Base-by-base conservation (phyloP, 805 yeast genomes). In the Metschnikowia colocasiae region DNA sequence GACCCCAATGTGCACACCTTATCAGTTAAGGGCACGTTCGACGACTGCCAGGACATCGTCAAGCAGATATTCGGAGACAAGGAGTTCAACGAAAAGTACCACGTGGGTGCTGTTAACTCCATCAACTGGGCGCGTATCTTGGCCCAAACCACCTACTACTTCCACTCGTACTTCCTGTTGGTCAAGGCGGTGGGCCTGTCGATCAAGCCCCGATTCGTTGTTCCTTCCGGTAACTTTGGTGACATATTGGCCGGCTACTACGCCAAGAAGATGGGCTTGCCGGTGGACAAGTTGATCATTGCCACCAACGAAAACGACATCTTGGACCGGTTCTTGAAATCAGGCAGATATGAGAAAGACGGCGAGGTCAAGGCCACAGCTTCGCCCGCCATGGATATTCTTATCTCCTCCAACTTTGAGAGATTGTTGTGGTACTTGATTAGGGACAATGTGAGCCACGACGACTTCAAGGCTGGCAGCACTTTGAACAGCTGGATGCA, bases 41-140 rank as follows among this genome's bases (percentile, higher is more conserved):
- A 94, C 67, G 97, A 94, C 71, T 94, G 99, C 71, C 99, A 94
- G 74, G 97, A 89, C 61, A 81, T 91, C 48, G 98, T 94, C 53
- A 94, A 94, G 71, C 86, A 85, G 61, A 83, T 92, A 52, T 94
- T 94, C 67, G 94, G 92, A 51, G 99, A 94, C 66, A 71, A 65
- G 45, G 89, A 85, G 54, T 94, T 94, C 76, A 94, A 94, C 70
- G 79, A 77, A 55, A 85, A 82, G 65, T 87, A 91, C 72, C 97
- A 91, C 62, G 85, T 94, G 49, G 99, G 98, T 58, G 99, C 99
- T 15, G 96, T 94, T 52, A 94, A 94, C 73, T 91, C 98, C 40
- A 94, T 94, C 67, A 94, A 94, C 77, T 94, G 99, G 99, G 98
- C 99, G 7, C 83, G 99, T 72, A 94, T 94, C 57, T 78, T 94